Percentiles rank a stretch among this genome's conserved stretches.
These are phyloP conservation scores for Spathaspora girioi DNA, from an alignment of 805 yeast species.

Conservation along the genomic window DNA sequence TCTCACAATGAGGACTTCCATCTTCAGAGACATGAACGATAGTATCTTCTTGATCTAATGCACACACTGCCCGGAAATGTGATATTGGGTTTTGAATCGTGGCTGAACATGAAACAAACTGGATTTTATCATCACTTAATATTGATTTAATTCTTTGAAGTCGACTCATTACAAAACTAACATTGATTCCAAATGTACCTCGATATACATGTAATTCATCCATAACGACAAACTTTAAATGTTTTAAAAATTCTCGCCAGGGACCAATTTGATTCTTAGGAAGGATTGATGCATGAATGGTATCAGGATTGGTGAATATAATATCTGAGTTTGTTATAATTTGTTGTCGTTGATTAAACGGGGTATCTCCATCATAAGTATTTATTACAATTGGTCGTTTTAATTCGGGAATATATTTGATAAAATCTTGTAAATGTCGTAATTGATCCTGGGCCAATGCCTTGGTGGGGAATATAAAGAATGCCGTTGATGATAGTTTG, in stretches of 20 bases:
- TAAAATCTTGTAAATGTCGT: slow-evolving; percentile 63
- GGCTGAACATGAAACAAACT: slow-evolving; percentile 90
- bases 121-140: slow-evolving; percentile 35
- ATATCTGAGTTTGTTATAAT: slow-evolving; percentile 68
- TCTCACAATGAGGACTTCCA: slow-evolving; percentile 85
- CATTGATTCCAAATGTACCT: slow-evolving; percentile 92
- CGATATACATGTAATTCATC: slow-evolving; percentile 85
- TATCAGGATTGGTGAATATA: slow-evolving; percentile 93
- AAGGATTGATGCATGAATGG: slow-evolving; percentile 77
- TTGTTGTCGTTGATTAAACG: slow-evolving; percentile 44
- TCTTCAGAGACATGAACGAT: slow-evolving; percentile 65
- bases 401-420: slow-evolving; percentile 48
- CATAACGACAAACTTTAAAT: slow-evolving; percentile 70
- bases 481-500: slow-evolving; percentile 51
- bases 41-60: slow-evolving; percentile 43
- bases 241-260: slow-evolving; percentile 69
- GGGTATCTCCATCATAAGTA: slow-evolving; percentile 95
- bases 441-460: slow-evolving; percentile 97
- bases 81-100: slow-evolving; percentile 71
- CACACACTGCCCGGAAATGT: slow-evolving; percentile 75
- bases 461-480: slow-evolving; percentile 93
- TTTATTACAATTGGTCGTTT: slow-evolving; percentile 51
- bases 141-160: slow-evolving; percentile 51
- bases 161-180: slow-evolving; percentile 78
- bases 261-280: slow-evolving; percentile 60